Evolutionary conservation across 768 basidiomycete species (phyloP), one percentile per base, ranked within the genome.

Genomic region (Boletus patriciae): DNA sequence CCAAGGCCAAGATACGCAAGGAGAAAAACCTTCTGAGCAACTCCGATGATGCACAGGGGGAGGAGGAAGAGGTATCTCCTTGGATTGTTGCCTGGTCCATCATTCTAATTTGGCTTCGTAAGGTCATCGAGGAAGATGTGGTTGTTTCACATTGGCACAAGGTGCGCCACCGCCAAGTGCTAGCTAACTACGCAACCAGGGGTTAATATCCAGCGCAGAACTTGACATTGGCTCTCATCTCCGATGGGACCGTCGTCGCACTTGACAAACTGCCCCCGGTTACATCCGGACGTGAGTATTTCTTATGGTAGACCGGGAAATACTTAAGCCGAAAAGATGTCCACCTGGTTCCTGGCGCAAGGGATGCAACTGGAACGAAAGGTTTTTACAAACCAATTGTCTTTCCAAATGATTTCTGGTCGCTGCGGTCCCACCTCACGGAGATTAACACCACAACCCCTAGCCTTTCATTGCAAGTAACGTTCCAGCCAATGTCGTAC

Each of bases 351-450:
- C 78, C 82, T 5, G 78, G 74, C 25, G 65, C 77, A 53, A 83
- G 88, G 37, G 89, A 92, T 59, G 73, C 80, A 37, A 83, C 83
- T 23, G 87, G 87, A 5, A 80, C 78, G 3, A 80, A 79, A 57
- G 89, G 84, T 4, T 83, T 79, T 60, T 94, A 95, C 80, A 89
- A 85, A 65, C 96, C 96, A 10, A 86, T 95, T 56, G 69, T 98
- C 37, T 98, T 89, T 73, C 84, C 92, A 15, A 98, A 98, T 68
- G 94, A 97, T 67, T 98, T 98, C 74, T 98, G 96, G 94, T 83
- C 89, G 60, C 80, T 93, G 31, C 84, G 86, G 38, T 87, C 88
- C 41, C 88, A 94, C 57, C 87, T 92, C 63, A 70, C 83, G 54
- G 90, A 94, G 64, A 81, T 98, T 70, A 98, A 98, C 70, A 71